A percentile compares a stretch with the other conserved stretches of the same genome.
Conservation (phyloP, 139 green algal species). For the Chlamydomonas eustigma region DNA sequence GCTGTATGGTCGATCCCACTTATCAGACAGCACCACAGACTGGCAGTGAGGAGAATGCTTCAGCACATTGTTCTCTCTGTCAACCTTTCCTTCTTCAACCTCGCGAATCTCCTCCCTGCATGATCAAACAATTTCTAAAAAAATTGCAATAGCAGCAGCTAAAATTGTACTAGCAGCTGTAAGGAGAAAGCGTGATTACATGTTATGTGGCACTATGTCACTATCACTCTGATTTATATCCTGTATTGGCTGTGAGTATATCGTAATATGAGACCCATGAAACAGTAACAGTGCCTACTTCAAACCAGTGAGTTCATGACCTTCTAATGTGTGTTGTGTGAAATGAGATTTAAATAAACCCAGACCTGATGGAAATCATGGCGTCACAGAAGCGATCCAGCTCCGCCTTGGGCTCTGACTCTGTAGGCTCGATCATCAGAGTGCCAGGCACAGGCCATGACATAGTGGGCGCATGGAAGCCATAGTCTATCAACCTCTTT, state of each 20-base stretch:
- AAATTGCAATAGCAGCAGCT: too few species aligned
- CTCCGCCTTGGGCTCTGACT: slow-evolving; percentile 80
- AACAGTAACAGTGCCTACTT: too few species aligned
- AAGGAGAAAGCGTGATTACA: too few species aligned
- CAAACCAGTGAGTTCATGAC: too few species aligned
- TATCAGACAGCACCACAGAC: slow-evolving; percentile 61
- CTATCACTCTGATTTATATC: too few species aligned
- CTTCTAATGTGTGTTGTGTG: too few species aligned
- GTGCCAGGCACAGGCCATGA: slow-evolving; percentile 96
- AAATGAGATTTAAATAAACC: too few species aligned
- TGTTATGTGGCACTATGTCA: too few species aligned
- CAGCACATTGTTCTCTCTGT: slow-evolving; percentile 87
- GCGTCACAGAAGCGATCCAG: slow-evolving; percentile 82
- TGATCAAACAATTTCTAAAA: too few species aligned
- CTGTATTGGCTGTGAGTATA: too few species aligned
- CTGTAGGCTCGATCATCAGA: slow-evolving; percentile 99
- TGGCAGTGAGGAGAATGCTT: slow-evolving; percentile 91
- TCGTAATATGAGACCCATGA: too few species aligned
- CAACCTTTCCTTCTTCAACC: slow-evolving; percentile 70
- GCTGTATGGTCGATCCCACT: slow-evolving; percentile 90
- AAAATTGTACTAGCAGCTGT: too few species aligned
- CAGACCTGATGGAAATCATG: slow-evolving; percentile 87
- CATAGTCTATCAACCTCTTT: slow-evolving; percentile 99
- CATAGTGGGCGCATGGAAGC: slow-evolving; percentile 99
- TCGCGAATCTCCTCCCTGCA: slow-evolving; percentile 78